phyloP scores from a whole-genome alignment of 75 land plant species.

The Pinus albicaulis region DNA sequence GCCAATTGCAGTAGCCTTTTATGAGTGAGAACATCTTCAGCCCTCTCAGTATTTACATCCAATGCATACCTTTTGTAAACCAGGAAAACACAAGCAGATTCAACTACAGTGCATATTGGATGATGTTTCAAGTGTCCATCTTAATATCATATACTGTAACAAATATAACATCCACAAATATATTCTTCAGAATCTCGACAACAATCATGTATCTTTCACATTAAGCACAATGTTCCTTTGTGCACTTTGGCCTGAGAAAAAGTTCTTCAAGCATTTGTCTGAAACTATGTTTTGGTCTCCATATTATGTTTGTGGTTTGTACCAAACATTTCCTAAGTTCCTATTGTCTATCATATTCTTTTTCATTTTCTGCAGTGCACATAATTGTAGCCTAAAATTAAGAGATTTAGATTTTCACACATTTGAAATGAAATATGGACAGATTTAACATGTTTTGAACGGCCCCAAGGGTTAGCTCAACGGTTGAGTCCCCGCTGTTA shows the following conservation, averaged over 20 bases:
- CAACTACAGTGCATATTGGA: background rate
- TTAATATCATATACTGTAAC: background rate
- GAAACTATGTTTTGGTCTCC: background rate
- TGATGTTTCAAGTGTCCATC: background rate
- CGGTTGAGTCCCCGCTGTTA: too few relatives aligned
- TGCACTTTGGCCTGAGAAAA: background rate
- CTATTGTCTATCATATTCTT: background rate
- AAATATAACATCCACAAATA: too few relatives aligned
- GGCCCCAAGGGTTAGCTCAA: too few relatives aligned
- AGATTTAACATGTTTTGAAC: too few relatives aligned
- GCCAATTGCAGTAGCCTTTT: constrained; percentile 68
- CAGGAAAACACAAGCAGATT: background rate
- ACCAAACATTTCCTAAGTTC: background rate
- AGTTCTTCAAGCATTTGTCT: background rate
- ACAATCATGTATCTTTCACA: background rate
- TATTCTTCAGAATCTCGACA: background rate
- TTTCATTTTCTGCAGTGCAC: too few relatives aligned
- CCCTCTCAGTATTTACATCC: constrained; percentile 89
- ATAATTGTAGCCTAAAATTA: background rate
- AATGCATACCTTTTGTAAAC: constrained; percentile 67
- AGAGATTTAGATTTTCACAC: background rate
- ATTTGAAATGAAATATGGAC: background rate
- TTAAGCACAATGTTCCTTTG: background rate
- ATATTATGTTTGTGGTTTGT: background rate
- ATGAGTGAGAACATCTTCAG: constrained; percentile 84